phyloP scores from a whole-genome alignment of 2,329 filamentous ascomycete genomes.

The Curvularia lunata region DNA sequence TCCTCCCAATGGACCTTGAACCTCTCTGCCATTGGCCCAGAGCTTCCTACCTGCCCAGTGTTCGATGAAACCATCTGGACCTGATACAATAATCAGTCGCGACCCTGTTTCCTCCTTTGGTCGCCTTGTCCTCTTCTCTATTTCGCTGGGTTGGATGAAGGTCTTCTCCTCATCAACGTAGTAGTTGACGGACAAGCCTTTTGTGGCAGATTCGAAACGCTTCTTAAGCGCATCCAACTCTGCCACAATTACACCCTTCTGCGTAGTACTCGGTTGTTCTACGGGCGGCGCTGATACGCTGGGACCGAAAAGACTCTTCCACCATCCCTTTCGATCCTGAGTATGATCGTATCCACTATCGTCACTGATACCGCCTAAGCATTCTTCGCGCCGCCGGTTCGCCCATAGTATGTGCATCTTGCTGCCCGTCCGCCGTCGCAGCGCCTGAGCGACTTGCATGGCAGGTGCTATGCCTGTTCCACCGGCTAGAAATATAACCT shows the following conservation, averaged over 20 bases:
- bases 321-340: conserved; percentile 31
- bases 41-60: conserved; percentile 80
- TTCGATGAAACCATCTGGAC: conserved; percentile 86
- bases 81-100: conserved; percentile 81
- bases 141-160: conserved; percentile 60
- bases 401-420: conserved; percentile 83
- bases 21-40: conserved; percentile 74
- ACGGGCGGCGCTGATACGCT: conserved; percentile 13
- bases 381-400: conserved; percentile 71
- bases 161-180: conserved; percentile 81
- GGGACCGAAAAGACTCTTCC: conserved; percentile 36
- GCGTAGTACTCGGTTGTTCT: conserved; percentile 8
- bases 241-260: conserved; percentile 46
- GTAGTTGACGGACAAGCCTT: conserved; percentile 65
- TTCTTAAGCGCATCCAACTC: conserved; percentile 19
- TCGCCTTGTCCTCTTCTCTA: conserved; percentile 38
- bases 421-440: conserved; percentile 56
- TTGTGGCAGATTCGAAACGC: conserved; percentile 23
- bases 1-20: conserved; percentile 76
- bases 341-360: conserved; percentile 23
- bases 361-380: conserved; percentile 64
- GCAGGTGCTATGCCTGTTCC: conserved; percentile 93
- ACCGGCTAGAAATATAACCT: conserved; percentile 84
- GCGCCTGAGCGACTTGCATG: conserved; percentile 74
- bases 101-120: conserved; percentile 51